These are phyloP conservation scores for Tetragonia tetragonoides DNA, from an alignment of 148 eudicot genomes.

Conservation along the genomic window DNA sequence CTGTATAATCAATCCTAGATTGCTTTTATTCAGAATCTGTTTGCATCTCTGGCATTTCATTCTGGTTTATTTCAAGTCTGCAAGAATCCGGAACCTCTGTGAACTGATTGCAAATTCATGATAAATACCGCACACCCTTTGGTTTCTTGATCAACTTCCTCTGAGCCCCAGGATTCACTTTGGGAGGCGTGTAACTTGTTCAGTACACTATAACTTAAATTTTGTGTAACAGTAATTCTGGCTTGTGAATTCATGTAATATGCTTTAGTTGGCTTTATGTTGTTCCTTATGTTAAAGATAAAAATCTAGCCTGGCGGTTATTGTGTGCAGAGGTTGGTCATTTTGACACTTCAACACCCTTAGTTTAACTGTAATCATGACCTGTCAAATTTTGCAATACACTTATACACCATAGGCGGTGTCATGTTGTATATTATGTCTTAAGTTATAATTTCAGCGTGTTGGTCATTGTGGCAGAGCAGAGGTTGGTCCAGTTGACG, in stretches of 20 bases:
- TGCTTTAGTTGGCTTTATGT: not conserved
- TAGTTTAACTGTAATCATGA: not conserved
- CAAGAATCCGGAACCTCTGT: not conserved
- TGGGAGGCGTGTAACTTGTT: too few species aligned
- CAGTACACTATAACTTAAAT: not conserved
- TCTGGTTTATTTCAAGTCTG: not conserved
- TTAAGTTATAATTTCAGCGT: slow-evolving; percentile 21
- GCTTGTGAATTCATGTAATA: not conserved
- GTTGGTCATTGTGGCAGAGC: slow-evolving; percentile 43
- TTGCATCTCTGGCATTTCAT: not conserved
- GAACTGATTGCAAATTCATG: too few species aligned
- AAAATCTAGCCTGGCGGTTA: slow-evolving; percentile 22
- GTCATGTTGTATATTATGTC: not conserved
- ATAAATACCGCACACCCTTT: too few species aligned
- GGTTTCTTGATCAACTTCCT: too few species aligned
- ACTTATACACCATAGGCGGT: not conserved
- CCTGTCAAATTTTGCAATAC: not conserved
- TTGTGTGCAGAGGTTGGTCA: slow-evolving; percentile 74
- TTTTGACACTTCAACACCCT: slow-evolving; percentile 68
- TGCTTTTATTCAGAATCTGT: not conserved
- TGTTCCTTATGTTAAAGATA: not conserved
- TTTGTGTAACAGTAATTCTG: not conserved
- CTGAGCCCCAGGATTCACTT: too few species aligned
- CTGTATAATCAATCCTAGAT: not conserved
- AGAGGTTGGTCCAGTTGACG: slow-evolving; percentile 76